phyloP scores from a whole-genome alignment of 2,329 filamentous ascomycete species.

The Nannizzia gypsea region DNA sequence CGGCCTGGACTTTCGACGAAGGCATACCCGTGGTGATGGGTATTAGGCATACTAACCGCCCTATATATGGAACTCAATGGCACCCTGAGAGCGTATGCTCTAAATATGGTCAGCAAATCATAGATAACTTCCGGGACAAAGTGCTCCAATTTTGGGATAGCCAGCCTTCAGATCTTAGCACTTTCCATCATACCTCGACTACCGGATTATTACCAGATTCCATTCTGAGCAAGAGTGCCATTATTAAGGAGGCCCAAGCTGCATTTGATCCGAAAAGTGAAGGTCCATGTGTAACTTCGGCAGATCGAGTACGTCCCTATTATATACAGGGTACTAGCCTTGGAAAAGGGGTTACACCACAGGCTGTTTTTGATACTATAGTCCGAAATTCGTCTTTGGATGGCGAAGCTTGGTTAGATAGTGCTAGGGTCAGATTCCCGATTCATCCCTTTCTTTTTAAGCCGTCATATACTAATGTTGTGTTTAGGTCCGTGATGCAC shows the following conservation, averaged over 20 bases:
- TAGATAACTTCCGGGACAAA: conserved; percentile 11
- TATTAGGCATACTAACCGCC: conserved; percentile 10
- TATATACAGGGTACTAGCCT: conserved; percentile 9
- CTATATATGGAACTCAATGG: conserved; percentile 13
- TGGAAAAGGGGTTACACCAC: conserved; percentile 9
- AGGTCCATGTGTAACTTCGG: not conserved
- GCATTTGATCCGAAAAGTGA: not conserved
- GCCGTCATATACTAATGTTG: not conserved
- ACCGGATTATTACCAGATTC: conserved; percentile 8
- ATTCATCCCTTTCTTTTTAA: not conserved
- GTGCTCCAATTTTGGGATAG: conserved; percentile 8
- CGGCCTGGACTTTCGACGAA: conserved; percentile 13
- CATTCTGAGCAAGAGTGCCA: conserved; percentile 8
- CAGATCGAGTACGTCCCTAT: not conserved
- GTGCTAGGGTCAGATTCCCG: conserved; percentile 9
- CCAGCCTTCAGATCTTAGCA: not conserved
- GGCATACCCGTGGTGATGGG: conserved; percentile 12
- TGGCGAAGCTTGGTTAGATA: conserved; percentile 13
- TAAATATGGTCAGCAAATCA: conserved; percentile 12
- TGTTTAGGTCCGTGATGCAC: conserved; percentile 10
- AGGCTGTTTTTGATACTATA: conserved; percentile 8
- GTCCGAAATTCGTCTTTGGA: conserved; percentile 11
- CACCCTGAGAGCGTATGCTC: conserved; percentile 14
- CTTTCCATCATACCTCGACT: not conserved
- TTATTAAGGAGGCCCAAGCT: conserved; percentile 6